A percentile compares a stretch with the other conserved stretches of the same genome.
phyloP scores from a whole-genome alignment of 2,329 filamentous ascomycete genomes.

The Colletotrichum sublineola region DNA sequence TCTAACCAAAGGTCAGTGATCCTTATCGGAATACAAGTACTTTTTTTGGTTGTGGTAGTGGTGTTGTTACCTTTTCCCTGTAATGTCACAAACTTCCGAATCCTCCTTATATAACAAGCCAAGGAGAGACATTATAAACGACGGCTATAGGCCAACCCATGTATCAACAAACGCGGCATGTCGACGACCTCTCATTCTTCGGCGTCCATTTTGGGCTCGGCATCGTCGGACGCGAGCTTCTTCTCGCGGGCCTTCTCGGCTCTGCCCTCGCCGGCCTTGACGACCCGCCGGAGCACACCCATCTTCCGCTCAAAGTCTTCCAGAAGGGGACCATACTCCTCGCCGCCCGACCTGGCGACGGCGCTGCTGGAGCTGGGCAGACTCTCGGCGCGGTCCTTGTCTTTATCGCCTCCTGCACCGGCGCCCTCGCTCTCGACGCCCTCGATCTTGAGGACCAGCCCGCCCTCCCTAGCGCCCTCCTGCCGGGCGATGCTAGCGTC shows the following conservation, averaged over 20 bases:
- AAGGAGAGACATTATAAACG: neutral
- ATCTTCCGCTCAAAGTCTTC: conserved; percentile 72
- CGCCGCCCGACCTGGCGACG: conserved; percentile 49
- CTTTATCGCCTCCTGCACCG: conserved; percentile 41
- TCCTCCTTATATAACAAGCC: no score
- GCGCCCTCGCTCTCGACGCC: conserved; percentile 59
- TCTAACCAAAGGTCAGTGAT: no score
- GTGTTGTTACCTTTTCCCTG: neutral
- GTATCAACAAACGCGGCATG: neutral
- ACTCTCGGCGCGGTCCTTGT: conserved; percentile 29
- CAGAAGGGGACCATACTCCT: conserved; percentile 65
- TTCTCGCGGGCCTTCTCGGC: conserved; percentile 32
- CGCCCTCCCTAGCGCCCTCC: conserved; percentile 48
- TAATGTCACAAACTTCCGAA: neutral
- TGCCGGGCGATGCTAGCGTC: conserved; percentile 61
- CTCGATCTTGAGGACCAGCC: conserved; percentile 73
- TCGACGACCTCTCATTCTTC: conserved; percentile 39
- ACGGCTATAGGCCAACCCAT: neutral
- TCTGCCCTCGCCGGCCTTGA: conserved; percentile 60
- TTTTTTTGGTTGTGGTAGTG: neutral
- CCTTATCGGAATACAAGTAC: neutral
- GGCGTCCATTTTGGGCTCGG: conserved; percentile 42
- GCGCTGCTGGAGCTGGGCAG: conserved; percentile 49
- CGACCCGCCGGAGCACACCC: conserved; percentile 65
- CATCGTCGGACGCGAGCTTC: neutral